Base-by-base conservation (phyloP, 495 filamentous ascomycete species). In the Neurospora hispaniola region DNA sequence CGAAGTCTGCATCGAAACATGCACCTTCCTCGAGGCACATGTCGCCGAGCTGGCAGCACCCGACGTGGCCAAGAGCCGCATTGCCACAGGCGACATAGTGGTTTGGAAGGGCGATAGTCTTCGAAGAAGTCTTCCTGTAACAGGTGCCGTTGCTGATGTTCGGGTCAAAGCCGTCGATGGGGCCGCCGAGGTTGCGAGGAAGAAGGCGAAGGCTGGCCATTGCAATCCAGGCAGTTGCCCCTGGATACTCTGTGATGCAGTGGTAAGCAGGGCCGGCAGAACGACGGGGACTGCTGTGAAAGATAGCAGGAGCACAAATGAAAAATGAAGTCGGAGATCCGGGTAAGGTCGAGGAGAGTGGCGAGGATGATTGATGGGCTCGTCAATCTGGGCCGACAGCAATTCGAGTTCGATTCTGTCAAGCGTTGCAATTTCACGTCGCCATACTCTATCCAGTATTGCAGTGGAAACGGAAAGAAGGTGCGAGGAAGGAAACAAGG, bases 11-110 rank as follows among this genome's bases (percentile, higher is more conserved):
- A 72, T 79, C 74, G 70, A 71, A 82, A 71, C 78, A 82, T 5
- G 76, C 79, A 14, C 75, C 77, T 68, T 72, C 23, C 7, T 73
- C 78, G 12, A 81, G 72, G 70, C 39, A 40, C 80, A 84, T 73
- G 42, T 82, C 80, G 14, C 79, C 81, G 31, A 74, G 75, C 9
- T 76, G 79, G 59, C 84, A 83, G 72, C 84, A 84, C n/a, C 74
- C 75, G 8, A 76, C 70, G 16, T 73, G 39, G 2, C 82, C 82
- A 38, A 73, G 31, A 4, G 72, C 81, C 27, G 46, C 76, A 54
- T 84, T 83, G 16, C 82, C 82, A 48, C 81, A 83, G 46, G 82
- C 79, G 6, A 83, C 78, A 54, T 79, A 83, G 1, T 69, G 44
- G 0, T 70, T 9, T 3, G 71, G 48, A 2, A 74, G 5, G 8